These are phyloP conservation scores for Dillenia suffruticosa DNA, from an alignment of 164 flowering plant genomes.

Conservation along the genomic window DNA sequence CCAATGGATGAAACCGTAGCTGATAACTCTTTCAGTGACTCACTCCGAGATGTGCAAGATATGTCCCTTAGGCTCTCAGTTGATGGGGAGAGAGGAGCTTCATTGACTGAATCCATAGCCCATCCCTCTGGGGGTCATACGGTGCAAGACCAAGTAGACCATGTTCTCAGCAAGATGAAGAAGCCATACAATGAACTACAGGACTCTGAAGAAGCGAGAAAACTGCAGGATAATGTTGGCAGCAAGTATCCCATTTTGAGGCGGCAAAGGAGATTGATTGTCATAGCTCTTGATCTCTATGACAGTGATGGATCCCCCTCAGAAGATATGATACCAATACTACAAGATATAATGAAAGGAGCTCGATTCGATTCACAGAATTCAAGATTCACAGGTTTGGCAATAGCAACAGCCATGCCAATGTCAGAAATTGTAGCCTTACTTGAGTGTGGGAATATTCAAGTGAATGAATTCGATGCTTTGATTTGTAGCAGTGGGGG, in stretches of 20 bases:
- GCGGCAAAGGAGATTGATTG: slow-evolving; percentile 53
- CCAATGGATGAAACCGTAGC: slow-evolving; percentile 54
- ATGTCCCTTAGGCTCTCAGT: slow-evolving; percentile 87
- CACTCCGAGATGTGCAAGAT: slow-evolving; percentile 85
- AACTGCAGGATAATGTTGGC: slow-evolving; percentile 29
- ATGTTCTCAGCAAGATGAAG: slow-evolving; percentile 58
- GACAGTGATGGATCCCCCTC: slow-evolving; percentile 58
- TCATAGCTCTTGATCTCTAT: slow-evolving; percentile 82
- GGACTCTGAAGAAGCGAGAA: slow-evolving; percentile 33
- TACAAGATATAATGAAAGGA: slow-evolving; percentile 70
- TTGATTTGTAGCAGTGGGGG: slow-evolving; percentile 91
- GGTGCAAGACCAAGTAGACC: slow-evolving; percentile 72
- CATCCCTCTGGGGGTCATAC: slow-evolving; percentile 35
- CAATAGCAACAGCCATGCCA: slow-evolving; percentile 84
- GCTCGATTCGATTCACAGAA: slow-evolving; percentile 43
- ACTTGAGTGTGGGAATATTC: slow-evolving; percentile 55
- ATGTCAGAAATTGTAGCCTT: slow-evolving; percentile 52
- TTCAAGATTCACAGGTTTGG: slow-evolving; percentile 63
- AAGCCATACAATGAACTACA: slow-evolving; percentile 30
- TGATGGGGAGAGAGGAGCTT: slow-evolving; percentile 72
- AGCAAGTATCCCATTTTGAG: slow-evolving; percentile 77
- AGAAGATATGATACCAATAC: slow-evolving; percentile 44
- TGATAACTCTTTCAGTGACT: slow-evolving; percentile 73
- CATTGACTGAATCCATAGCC: slow-evolving; percentile 52
- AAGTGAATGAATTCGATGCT: slow-evolving; percentile 76